A percentile compares a stretch with the other conserved stretches of the same genome.
Evolutionary conservation across 331 rosid genomes (phyloP).

Genomic region (Phaseolus coccineus): DNA sequence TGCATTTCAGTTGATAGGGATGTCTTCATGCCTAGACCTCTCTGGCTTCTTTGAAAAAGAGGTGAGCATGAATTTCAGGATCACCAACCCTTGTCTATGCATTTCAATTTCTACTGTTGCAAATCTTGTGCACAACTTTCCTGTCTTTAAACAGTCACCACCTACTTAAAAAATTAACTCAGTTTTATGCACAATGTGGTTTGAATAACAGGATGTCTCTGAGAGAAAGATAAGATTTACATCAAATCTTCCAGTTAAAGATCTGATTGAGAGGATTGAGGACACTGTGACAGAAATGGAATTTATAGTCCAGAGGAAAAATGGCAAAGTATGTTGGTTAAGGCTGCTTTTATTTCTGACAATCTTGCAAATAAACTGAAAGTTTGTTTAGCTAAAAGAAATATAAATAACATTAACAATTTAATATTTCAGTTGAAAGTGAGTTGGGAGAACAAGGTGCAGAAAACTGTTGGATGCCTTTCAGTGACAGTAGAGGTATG

Average conservation of each 20-base stretch:
- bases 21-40: slow-evolving; percentile 93
- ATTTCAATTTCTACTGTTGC: neutral
- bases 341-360: slow-evolving; percentile 14
- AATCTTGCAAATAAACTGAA: slow-evolving; percentile 33
- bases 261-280: slow-evolving; percentile 78
- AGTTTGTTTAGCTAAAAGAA: slow-evolving; percentile 8
- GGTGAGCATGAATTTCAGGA: slow-evolving; percentile 57
- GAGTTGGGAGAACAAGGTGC: slow-evolving; percentile 64
- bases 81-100: neutral
- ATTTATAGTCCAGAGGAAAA: slow-evolving; percentile 78
- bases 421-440: slow-evolving; percentile 74
- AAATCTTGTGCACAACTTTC: slow-evolving; percentile 1
- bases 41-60: slow-evolving; percentile 96
- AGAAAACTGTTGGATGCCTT: slow-evolving; percentile 65
- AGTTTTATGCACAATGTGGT: neutral
- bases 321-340: slow-evolving; percentile 65
- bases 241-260: slow-evolving; percentile 73
- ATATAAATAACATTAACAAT: neutral
- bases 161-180: slow-evolving; percentile 13
- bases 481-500: slow-evolving; percentile 83
- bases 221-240: slow-evolving; percentile 96
- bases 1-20: slow-evolving; percentile 96
- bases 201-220: slow-evolving; percentile 69
- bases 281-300: slow-evolving; percentile 75
- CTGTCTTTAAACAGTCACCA: slow-evolving; percentile 5